Evolutionary conservation across 1,139 yeast genomes (phyloP).

Genomic region (Nakaseomyces kungkrabaensis): DNA sequence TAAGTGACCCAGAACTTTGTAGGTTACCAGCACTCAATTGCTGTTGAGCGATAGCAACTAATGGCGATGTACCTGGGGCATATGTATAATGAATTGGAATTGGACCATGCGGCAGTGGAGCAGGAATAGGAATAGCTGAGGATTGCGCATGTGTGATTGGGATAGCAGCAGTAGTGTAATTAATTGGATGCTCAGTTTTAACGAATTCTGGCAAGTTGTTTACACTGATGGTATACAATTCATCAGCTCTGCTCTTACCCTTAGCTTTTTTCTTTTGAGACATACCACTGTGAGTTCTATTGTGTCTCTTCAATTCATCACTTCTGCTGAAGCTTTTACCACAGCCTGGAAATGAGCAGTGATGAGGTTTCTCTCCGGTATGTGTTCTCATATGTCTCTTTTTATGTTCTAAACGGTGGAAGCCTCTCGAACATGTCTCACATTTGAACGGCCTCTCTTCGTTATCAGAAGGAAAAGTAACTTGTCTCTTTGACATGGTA

Average conservation of each 20-base stretch:
- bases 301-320: conserved; percentile 85
- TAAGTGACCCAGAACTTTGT: not conserved
- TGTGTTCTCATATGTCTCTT: conserved; percentile 92
- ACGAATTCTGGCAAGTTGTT: not conserved
- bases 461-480: conserved; percentile 16
- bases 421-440: conserved; percentile 84
- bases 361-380: conserved; percentile 92
- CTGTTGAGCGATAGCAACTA: conserved; percentile 3
- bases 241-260: not conserved
- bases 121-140: not conserved
- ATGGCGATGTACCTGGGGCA: not conserved
- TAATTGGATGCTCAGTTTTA: not conserved
- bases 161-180: not conserved
- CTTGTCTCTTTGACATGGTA: conserved; percentile 7
- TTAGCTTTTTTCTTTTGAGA: conserved; percentile 11
- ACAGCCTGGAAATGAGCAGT: conserved; percentile 82
- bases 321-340: conserved; percentile 74
- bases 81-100: not conserved
- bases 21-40: conserved; percentile 1
- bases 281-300: conserved; percentile 52
- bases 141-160: not conserved
- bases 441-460: conserved; percentile 65
- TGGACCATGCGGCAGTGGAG: conserved; percentile 2
- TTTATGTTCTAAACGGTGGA: conserved; percentile 86
- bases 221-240: not conserved